These are phyloP conservation scores for Aspergillus uvarum DNA, from an alignment of 2,329 filamentous ascomycete genomes.

Conservation along the genomic window DNA sequence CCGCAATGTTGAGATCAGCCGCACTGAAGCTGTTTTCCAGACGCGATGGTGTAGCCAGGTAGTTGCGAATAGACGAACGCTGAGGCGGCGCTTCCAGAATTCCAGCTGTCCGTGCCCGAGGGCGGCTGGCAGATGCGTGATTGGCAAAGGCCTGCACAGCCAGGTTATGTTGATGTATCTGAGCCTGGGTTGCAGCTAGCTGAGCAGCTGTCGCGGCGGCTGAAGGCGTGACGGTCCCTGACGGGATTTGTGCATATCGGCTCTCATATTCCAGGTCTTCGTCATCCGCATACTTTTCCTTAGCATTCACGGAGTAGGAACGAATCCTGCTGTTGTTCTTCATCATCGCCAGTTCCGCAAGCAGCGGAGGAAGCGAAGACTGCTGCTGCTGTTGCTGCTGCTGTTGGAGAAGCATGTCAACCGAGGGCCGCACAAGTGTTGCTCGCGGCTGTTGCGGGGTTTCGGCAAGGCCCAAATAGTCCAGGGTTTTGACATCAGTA, in stretches of 20 bases:
- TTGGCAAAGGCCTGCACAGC: slow-evolving; percentile 90
- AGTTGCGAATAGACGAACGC: slow-evolving; percentile 66
- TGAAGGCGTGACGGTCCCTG: slow-evolving; percentile 60
- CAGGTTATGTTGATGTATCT: slow-evolving; percentile 86
- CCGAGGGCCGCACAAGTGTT: slow-evolving; percentile 64
- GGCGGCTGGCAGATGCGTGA: slow-evolving; percentile 76
- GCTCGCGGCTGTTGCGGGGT: slow-evolving; percentile 79
- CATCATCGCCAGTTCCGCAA: slow-evolving; percentile 73
- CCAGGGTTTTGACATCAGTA: slow-evolving; percentile 86
- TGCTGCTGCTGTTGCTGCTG: slow-evolving; percentile 50
- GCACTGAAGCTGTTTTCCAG: slow-evolving; percentile 74
- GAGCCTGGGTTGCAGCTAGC: slow-evolving; percentile 60
- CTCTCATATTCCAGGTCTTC: slow-evolving; percentile 74
- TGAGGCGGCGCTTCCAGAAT: slow-evolving; percentile 76
- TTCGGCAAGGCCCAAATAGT: slow-evolving; percentile 93
- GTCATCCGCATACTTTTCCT: slow-evolving; percentile 91
- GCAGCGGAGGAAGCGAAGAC: slow-evolving; percentile 59
- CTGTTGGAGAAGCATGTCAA: slow-evolving; percentile 52
- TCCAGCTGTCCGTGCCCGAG: slow-evolving; percentile 86
- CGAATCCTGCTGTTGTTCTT: slow-evolving; percentile 85
- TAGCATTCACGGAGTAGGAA: slow-evolving; percentile 97
- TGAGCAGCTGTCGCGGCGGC: slow-evolving; percentile 58
- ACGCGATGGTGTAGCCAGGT: slow-evolving; percentile 72
- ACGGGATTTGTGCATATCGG: slow-evolving; percentile 57
- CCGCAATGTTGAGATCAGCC: slow-evolving; percentile 70